phyloP scores from a whole-genome alignment of 2,329 filamentous ascomycete species.

The Macrophomina pseudophaseolina region DNA sequence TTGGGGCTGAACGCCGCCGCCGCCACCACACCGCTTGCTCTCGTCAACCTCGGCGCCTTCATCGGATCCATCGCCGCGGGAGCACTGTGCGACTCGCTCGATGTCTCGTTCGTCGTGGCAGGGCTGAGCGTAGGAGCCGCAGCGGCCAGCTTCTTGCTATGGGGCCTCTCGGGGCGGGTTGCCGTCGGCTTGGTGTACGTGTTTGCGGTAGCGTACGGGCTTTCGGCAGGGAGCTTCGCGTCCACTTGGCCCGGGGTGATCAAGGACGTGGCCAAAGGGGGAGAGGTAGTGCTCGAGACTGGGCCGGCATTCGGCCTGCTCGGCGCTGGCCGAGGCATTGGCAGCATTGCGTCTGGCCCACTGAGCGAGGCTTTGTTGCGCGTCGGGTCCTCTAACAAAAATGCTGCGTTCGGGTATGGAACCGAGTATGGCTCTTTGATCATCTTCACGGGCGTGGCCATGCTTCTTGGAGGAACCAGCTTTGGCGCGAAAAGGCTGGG shows the following conservation, averaged over 20 bases:
- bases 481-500: background rate
- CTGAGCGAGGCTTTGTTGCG: slow-evolving; percentile 51
- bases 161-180: slow-evolving; percentile 48
- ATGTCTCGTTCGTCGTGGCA: slow-evolving; percentile 46
- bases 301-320: slow-evolving; percentile 55
- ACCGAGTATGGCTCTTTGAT: slow-evolving; percentile 43
- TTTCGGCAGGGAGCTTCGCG: slow-evolving; percentile 46
- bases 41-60: slow-evolving; percentile 46
- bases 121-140: slow-evolving; percentile 45
- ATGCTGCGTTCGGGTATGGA: slow-evolving; percentile 35
- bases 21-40: slow-evolving; percentile 45
- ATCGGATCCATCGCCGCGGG: slow-evolving; percentile 48
- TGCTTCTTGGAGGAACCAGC: slow-evolving; percentile 51
- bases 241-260: slow-evolving; percentile 46
- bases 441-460: slow-evolving; percentile 42
- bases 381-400: too few relatives aligned
- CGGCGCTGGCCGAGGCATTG: slow-evolving; percentile 54
- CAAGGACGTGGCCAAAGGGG: slow-evolving; percentile 43
- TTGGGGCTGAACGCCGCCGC: slow-evolving; percentile 40
- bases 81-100: slow-evolving; percentile 44
- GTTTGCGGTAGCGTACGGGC: slow-evolving; percentile 50
- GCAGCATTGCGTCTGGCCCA: slow-evolving; percentile 55
- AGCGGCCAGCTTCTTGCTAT: slow-evolving; percentile 49
- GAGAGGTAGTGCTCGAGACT: slow-evolving; percentile 44
- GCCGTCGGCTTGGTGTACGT: slow-evolving; percentile 47